A percentile compares a stretch with the other conserved stretches of the same genome.
Evolutionary conservation across 768 basidiomycete species (phyloP).

Genomic region (Boletus huronensis): DNA sequence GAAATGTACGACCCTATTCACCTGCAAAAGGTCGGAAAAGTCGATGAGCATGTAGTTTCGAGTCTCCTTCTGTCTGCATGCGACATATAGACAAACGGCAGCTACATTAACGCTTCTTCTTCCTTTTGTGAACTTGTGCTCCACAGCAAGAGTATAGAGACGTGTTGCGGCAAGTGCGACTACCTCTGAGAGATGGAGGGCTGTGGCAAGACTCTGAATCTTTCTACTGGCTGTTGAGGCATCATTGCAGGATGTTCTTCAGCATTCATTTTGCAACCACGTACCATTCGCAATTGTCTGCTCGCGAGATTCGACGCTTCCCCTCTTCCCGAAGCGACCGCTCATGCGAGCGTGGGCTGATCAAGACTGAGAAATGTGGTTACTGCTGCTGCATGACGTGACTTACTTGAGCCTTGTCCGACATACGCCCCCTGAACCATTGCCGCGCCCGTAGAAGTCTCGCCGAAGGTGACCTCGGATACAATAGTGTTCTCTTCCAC

Average conservation of each 20-base stretch:
- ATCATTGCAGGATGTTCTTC: not conserved
- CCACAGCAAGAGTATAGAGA: constrained; percentile 89
- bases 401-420: constrained; percentile 85
- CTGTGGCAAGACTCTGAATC: constrained; percentile 79
- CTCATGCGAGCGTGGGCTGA: constrained; percentile 79
- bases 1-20: constrained; percentile 25
- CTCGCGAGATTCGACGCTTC: constrained; percentile 78
- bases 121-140: constrained; percentile 92
- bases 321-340: constrained; percentile 78
- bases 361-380: not conserved
- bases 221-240: constrained; percentile 62
- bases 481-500: constrained; percentile 93
- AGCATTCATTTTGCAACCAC: constrained; percentile 13
- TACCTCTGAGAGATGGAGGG: constrained; percentile 73
- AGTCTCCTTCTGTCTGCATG: constrained; percentile 88
- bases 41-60: constrained; percentile 97
- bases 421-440: constrained; percentile 96
- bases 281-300: constrained; percentile 88
- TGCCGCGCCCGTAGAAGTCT: constrained; percentile 86
- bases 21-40: constrained; percentile 94
- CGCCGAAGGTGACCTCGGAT: constrained; percentile 93
- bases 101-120: constrained; percentile 90
- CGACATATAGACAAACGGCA: constrained; percentile 93
- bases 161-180: constrained; percentile 80
- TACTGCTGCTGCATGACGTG: not conserved